Conservation (phyloP, 177 flowering plant species). For the Vitis hybrid region DNA sequence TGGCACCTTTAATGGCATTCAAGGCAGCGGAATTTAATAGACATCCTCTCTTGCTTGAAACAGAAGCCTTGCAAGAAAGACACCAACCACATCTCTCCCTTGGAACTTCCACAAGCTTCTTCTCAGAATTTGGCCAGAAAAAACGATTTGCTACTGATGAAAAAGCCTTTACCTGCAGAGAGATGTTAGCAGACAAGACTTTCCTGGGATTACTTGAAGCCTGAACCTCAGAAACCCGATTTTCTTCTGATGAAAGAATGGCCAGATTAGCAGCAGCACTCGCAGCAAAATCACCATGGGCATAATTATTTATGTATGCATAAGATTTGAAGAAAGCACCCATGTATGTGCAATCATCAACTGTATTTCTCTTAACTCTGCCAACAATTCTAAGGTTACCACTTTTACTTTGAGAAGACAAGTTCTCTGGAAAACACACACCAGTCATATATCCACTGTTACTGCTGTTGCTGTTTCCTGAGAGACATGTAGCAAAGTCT, state of each 20-base stretch:
- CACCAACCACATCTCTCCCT: slow-evolving; percentile 99
- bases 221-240: slow-evolving; percentile 32
- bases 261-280: slow-evolving; percentile 86
- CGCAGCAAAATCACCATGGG: slow-evolving; percentile 87
- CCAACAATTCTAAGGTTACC: slow-evolving; percentile 17
- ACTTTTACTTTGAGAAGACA: slow-evolving; percentile 19
- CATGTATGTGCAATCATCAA: slow-evolving; percentile 27
- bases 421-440: slow-evolving; percentile 11
- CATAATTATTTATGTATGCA: slow-evolving; percentile 65
- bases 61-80: slow-evolving; percentile 61
- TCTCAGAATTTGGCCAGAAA: slow-evolving; percentile 88
- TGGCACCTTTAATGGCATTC: slow-evolving; percentile 59
- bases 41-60: slow-evolving; percentile 71
- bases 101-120: slow-evolving; percentile 72
- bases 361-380: slow-evolving; percentile 14
- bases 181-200: slow-evolving; percentile 41
- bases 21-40: slow-evolving; percentile 75
- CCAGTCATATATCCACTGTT: slow-evolving; percentile 24
- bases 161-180: slow-evolving; percentile 81
- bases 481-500: slow-evolving; percentile 25
- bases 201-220: slow-evolving; percentile 47
- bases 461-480: slow-evolving; percentile 21
- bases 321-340: slow-evolving; percentile 62
- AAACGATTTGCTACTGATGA: slow-evolving; percentile 62
- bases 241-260: slow-evolving; percentile 68